Evolutionary conservation across 257 asterid genomes (phyloP), one percentile per base, ranked within the genome.

Genomic region (Solanum appendiculatum): DNA sequence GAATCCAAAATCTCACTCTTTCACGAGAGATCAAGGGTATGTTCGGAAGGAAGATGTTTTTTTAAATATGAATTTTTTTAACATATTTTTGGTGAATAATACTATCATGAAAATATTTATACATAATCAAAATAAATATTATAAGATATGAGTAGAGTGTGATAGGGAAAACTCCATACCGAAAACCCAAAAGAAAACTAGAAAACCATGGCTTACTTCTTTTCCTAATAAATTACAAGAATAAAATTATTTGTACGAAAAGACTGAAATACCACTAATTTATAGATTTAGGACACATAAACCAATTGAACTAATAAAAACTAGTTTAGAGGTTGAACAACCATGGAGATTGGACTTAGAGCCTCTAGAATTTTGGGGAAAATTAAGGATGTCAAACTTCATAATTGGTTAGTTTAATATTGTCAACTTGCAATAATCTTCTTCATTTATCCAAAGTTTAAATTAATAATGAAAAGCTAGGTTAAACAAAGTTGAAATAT

Each of bases 121-220:
- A 42, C 10, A 42, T 42, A 11, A 42, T 42, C 10, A 9, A 42
- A 3, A 42, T 11, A 42, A 42, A 42, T 42, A 42, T 4, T 42
- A 37, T 37, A 7, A 37, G 8, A 37, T 4, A 5, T 37, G 40
- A 34, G 4, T 34, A 37, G 40, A 5, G 40, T 37, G 40, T 5
- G 3, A 56, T 56, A 21, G 13, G 29, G 0, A 11, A 25, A 10
- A 64, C 20, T 64, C 0, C 18, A 0, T 25, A n/a, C 9, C 4
- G 7, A 63, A 63, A 33, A 5, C 5, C 31, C 18, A 64, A 10
- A 9, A 9, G 31, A 73, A 21, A 73, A 73, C 82, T 73, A 34
- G 16, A 36, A 73, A 21, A 21, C 51, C 31, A 37, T 10, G 1
- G 48, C 3, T 73, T 37, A 14, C 25, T 25, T 73, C 9, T 21